These are phyloP conservation scores for Forsythia viridissima DNA, from an alignment of 257 asterid species.

Conservation along the genomic window DNA sequence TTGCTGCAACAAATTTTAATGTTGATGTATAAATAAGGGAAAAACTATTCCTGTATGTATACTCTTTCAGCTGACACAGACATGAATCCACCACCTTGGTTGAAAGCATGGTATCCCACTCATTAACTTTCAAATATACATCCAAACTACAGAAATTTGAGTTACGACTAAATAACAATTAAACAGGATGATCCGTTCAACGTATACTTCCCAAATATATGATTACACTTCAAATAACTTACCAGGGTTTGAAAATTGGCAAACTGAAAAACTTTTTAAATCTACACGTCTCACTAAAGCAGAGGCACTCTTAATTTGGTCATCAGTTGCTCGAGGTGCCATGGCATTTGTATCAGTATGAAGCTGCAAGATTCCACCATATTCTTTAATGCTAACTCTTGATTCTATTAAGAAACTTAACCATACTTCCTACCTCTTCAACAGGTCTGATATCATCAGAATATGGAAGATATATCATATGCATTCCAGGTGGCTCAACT, in stretches of 20 bases:
- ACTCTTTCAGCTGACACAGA: not conserved
- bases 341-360: conserved; percentile 43
- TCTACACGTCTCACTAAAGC: conserved; percentile 74
- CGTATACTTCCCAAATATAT: not conserved
- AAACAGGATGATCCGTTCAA: not conserved
- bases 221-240: conserved; percentile 23
- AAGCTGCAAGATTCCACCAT: conserved; percentile 47
- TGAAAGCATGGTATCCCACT: not conserved
- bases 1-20: not conserved
- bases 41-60: too few species aligned
- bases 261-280: conserved; percentile 83
- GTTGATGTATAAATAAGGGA: not conserved
- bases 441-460: conserved; percentile 86
- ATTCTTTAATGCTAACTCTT: conserved; percentile 14
- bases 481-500: conserved; percentile 99
- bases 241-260: conserved; percentile 98
- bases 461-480: conserved; percentile 91
- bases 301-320: conserved; percentile 74
- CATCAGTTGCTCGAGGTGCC: conserved; percentile 72
- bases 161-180: not conserved
- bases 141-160: not conserved
- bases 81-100: not conserved
- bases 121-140: not conserved
- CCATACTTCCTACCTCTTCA: conserved; percentile 73
- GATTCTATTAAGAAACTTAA: conserved; percentile 18